Percentiles rank a stretch among this genome's conserved stretches.
These are phyloP conservation scores for Alternaria longipes DNA, from an alignment of 2,329 filamentous ascomycete species.

Conservation along the genomic window DNA sequence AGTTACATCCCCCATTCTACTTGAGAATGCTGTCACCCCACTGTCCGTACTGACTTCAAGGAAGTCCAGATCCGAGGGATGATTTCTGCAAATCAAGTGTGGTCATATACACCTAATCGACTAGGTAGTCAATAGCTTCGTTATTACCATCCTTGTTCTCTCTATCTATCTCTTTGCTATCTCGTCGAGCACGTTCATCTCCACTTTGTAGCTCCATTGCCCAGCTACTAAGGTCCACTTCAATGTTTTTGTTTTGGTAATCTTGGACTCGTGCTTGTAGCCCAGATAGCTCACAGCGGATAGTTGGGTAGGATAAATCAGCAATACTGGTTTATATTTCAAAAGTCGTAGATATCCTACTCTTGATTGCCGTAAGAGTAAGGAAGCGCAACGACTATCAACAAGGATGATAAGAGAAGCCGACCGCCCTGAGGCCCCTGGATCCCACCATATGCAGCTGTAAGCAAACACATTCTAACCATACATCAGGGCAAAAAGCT, in stretches of 20 bases:
- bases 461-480: not conserved
- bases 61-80: not conserved
- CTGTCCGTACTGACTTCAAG: not conserved
- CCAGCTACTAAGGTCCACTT: not conserved
- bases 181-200: not conserved
- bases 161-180: not conserved
- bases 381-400: not conserved
- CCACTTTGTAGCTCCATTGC: not conserved
- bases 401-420: not conserved
- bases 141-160: not conserved
- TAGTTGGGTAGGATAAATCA: accelerated
- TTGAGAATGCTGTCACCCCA: not conserved
- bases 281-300: not conserved
- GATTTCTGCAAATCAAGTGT: not conserved
- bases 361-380: not conserved
- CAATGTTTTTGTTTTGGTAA: not conserved
- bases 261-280: not conserved
- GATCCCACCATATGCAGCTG: not conserved
- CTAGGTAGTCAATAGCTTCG: not conserved
- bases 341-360: not conserved
- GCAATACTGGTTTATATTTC: not conserved
- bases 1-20: not conserved
- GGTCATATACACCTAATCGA: not conserved
- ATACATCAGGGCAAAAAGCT: not conserved
- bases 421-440: not conserved